Evolutionary conservation across 768 basidiomycete species (phyloP).

Genomic region (Suillus subalutaceus): DNA sequence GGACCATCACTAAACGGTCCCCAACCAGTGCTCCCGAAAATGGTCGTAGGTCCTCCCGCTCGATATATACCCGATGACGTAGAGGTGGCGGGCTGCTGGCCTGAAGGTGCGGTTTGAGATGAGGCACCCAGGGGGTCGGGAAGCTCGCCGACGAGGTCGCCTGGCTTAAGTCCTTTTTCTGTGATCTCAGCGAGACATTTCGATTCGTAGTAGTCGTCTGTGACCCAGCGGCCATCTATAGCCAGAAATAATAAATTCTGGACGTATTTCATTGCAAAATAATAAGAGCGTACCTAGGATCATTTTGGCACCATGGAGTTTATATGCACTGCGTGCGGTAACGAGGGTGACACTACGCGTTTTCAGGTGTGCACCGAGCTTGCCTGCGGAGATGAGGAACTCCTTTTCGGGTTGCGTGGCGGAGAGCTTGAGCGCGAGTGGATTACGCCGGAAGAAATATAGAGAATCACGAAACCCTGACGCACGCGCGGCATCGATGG

Average conservation of each 20-base stretch:
- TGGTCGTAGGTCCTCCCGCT: slow-evolving; percentile 89
- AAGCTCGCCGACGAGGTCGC: slow-evolving; percentile 82
- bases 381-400: slow-evolving; percentile 83
- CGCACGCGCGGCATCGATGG: slow-evolving; percentile 95
- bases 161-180: slow-evolving; percentile 80
- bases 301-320: slow-evolving; percentile 92
- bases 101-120: slow-evolving; percentile 43
- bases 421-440: slow-evolving; percentile 86
- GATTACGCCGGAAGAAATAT: slow-evolving; percentile 96
- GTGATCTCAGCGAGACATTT: slow-evolving; percentile 76
- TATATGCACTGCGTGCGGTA: slow-evolving; percentile 90
- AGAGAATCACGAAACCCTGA: slow-evolving; percentile 96
- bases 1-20: slow-evolving; percentile 91
- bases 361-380: slow-evolving; percentile 85
- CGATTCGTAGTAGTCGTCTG: slow-evolving; percentile 96
- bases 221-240: slow-evolving; percentile 88
- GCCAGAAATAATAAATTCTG: not conserved
- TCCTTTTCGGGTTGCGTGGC: slow-evolving; percentile 93
- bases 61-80: slow-evolving; percentile 69
- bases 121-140: slow-evolving; percentile 68
- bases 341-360: slow-evolving; percentile 94
- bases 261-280: not conserved
- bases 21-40: slow-evolving; percentile 83
- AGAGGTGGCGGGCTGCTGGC: slow-evolving; percentile 27
- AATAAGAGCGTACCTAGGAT: slow-evolving; percentile 63